Percentiles rank a stretch among this genome's conserved stretches.
phyloP scores from a whole-genome alignment of 2,329 filamentous ascomycete genomes.

The Alternaria infectoria region DNA sequence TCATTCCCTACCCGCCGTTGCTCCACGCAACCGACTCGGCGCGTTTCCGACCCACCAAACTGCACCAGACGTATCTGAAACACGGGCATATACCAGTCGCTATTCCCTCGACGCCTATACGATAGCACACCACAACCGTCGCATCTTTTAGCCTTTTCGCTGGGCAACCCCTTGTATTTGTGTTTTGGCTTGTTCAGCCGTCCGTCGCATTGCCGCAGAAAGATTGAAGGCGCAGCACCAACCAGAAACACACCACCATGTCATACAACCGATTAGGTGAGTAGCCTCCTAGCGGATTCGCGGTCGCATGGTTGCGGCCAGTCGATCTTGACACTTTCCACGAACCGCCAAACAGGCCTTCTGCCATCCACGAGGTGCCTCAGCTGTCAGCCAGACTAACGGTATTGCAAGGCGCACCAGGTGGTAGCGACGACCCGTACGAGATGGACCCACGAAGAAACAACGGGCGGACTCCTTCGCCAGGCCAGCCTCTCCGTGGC shows the following conservation, averaged over 20 bases:
- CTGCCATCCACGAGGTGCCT: constrained; percentile 2
- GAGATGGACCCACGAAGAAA: constrained; percentile 61
- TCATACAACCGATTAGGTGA: constrained; percentile 48
- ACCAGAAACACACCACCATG: constrained; percentile 27
- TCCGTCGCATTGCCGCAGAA: constrained; percentile 18
- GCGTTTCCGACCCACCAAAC: constrained; percentile 29
- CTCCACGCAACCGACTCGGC: constrained; percentile 39
- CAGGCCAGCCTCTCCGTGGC: constrained; percentile 73
- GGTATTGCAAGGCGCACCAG: constrained; percentile 26
- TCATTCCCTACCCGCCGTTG: constrained; percentile 31
- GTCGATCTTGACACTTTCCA: background rate
- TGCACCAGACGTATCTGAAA: constrained; percentile 34
- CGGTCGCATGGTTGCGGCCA: background rate
- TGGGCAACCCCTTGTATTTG: constrained; percentile 16
- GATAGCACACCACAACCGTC: constrained; percentile 27
- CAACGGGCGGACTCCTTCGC: constrained; percentile 69
- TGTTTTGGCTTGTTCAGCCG: constrained; percentile 25
- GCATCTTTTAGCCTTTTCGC: constrained; percentile 12
- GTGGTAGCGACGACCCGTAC: constrained; percentile 33
- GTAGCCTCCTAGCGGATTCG: constrained; percentile 17
- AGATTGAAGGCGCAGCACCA: constrained; percentile 30
- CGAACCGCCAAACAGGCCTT: background rate
- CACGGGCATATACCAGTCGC: constrained; percentile 23
- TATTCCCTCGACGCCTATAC: constrained; percentile 14
- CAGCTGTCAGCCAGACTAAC: constrained; percentile 9